Conservation (phyloP, 192 early-diverging fungal genomes). For the Umbelopsis isabellina region DNA sequence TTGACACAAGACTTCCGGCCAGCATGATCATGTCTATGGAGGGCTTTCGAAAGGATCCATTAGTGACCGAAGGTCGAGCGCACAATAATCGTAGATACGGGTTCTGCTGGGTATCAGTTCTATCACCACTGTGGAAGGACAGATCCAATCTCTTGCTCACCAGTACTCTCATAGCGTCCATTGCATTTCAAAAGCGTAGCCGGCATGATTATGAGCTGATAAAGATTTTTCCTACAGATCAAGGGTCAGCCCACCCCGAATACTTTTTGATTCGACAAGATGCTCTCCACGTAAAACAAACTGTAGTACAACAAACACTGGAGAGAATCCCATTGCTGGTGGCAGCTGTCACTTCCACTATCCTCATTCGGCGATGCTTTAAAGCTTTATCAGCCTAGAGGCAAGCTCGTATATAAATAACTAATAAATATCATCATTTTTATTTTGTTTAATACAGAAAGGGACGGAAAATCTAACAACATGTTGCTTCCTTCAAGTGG, state of each 20-base stretch:
- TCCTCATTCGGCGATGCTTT: not conserved
- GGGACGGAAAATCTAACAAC: no score
- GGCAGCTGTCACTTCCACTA: not conserved
- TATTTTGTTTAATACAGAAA: constrained; percentile 1
- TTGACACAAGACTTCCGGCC: no score
- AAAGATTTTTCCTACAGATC: not conserved
- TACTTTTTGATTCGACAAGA: constrained; percentile 15
- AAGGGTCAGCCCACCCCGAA: not conserved
- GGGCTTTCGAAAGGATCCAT: no score
- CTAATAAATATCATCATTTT: not conserved
- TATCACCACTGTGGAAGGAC: not conserved
- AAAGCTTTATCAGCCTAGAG: not conserved
- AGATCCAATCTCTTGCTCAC: not conserved
- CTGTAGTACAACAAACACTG: not conserved
- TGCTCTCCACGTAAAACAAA: not conserved
- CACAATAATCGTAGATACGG: not conserved
- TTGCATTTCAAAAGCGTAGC: not conserved
- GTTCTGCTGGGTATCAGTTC: not conserved
- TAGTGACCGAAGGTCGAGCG: no score
- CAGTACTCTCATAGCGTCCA: not conserved
- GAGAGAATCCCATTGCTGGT: not conserved
- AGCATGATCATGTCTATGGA: no score
- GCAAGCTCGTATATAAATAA: not conserved
- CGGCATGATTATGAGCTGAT: not conserved
- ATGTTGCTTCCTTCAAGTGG: not conserved